Percentiles rank a stretch among this genome's conserved stretches.
phyloP scores from a whole-genome alignment of 371 early-diverging fungal species.

The Syncephalis plumigaleata region DNA sequence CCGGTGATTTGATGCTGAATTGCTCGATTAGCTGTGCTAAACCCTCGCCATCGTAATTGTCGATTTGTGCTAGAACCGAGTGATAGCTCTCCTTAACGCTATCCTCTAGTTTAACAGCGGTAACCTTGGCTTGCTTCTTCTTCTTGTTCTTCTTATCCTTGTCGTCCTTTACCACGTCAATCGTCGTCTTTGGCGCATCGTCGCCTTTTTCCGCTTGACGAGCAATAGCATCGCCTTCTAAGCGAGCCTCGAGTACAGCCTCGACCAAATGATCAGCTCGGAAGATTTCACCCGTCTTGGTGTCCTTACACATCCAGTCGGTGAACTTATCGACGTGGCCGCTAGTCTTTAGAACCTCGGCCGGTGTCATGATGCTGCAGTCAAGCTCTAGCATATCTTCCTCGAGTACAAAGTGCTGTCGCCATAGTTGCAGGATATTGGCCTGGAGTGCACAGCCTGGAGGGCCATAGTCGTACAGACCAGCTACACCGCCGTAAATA shows the following conservation, averaged over 20 bases:
- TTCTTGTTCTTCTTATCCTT: constrained; percentile 37
- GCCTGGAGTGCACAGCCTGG: constrained; percentile 89
- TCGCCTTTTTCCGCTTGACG: constrained; percentile 16
- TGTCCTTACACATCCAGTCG: constrained; percentile 96
- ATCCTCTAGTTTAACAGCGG: constrained; percentile 47
- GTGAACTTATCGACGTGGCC: constrained; percentile 99
- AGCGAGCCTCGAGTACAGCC: constrained; percentile 73
- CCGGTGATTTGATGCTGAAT: constrained; percentile 82
- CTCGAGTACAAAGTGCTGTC: constrained; percentile 94
- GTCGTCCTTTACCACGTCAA: no score
- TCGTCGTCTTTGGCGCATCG: constrained; percentile 10
- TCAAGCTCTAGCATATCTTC: constrained; percentile 99
- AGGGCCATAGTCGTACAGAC: constrained; percentile 99
- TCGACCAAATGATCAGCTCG: constrained; percentile 98
- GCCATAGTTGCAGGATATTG: constrained; percentile 87
- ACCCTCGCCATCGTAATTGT: constrained; percentile 80
- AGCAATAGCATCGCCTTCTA: constrained; percentile 66
- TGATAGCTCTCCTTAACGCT: constrained; percentile 52
- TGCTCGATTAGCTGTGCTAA: constrained; percentile 76
- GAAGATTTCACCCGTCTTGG: constrained; percentile 87
- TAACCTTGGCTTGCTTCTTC: constrained; percentile 51
- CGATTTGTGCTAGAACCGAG: constrained; percentile 80
- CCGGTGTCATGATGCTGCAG: constrained; percentile 92
- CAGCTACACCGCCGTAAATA: constrained; percentile 93
- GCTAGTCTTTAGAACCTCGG: constrained; percentile 95